Conservation (phyloP, 2,329 filamentous ascomycete species). For the Ascosphaera aggregata region DNA sequence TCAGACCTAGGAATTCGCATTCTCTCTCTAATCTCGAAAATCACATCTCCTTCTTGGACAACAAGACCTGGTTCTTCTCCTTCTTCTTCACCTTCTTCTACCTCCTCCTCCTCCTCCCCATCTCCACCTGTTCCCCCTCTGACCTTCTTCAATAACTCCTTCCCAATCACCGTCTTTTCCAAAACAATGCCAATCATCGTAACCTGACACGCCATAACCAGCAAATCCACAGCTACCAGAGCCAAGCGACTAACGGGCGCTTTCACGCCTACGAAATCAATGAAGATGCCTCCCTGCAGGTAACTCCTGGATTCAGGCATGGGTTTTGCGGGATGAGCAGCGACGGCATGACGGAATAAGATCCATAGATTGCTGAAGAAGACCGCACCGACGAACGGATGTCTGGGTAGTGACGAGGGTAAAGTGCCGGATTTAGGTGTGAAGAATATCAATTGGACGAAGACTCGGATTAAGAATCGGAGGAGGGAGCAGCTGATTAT, state of each 20-base stretch:
- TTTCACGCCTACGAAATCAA: conserved; percentile 41
- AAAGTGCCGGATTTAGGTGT: conserved; percentile 33
- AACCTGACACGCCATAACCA: conserved; percentile 31
- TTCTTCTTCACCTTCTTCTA: conserved; percentile 4
- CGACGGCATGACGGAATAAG: conserved; percentile 32
- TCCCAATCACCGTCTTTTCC: conserved; percentile 24
- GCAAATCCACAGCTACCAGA: conserved; percentile 28
- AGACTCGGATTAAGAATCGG: conserved; percentile 29
- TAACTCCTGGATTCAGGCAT: conserved; percentile 29
- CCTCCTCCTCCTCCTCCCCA: conserved; percentile 13
- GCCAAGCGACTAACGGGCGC: conserved; percentile 30
- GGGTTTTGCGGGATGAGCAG: conserved; percentile 23
- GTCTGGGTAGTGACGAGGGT: conserved; percentile 25
- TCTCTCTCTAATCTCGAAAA: not conserved
- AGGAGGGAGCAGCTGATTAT: conserved; percentile 31
- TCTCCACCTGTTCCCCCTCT: conserved; percentile 35
- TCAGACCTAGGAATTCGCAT: too few relatives aligned
- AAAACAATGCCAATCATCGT: conserved; percentile 31
- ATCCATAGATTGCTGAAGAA: conserved; percentile 31
- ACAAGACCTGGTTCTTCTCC: conserved; percentile 13
- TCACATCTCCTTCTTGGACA: conserved; percentile 12
- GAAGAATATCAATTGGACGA: conserved; percentile 33
- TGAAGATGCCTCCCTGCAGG: conserved; percentile 36
- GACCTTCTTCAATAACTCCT: conserved; percentile 14
- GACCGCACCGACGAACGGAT: conserved; percentile 30